Evolutionary conservation across 345 rosid genomes (phyloP).

Genomic region (Brassica rapa): DNA sequence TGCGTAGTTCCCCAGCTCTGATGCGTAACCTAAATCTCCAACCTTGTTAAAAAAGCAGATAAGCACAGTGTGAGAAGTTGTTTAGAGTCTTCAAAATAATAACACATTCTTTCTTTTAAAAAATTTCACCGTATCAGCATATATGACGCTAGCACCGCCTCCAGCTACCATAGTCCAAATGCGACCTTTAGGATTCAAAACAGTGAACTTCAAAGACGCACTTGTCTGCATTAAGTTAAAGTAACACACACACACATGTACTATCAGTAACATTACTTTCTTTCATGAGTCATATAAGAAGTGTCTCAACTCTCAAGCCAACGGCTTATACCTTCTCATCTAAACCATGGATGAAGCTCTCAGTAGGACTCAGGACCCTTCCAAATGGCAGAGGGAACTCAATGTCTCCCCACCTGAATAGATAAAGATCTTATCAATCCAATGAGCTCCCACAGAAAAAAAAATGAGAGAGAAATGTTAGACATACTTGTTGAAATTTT

Average conservation of each 20-base stretch:
- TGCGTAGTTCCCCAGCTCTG: slow-evolving; percentile 94
- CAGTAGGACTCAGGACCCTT: slow-evolving; percentile 80
- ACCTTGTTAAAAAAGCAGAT: slow-evolving; percentile 54
- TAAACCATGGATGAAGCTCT: slow-evolving; percentile 75
- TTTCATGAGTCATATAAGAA: background rate
- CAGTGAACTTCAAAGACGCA: slow-evolving; percentile 92
- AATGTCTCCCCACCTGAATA: slow-evolving; percentile 78
- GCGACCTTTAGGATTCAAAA: slow-evolving; percentile 91
- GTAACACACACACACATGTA: background rate
- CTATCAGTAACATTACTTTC: slow-evolving; percentile 1
- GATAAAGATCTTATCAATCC: slow-evolving; percentile 9
- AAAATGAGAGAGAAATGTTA: background rate
- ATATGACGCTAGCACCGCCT: slow-evolving; percentile 98
- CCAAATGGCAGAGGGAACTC: slow-evolving; percentile 97
- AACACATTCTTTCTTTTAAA: background rate
- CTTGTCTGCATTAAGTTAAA: slow-evolving; percentile 64
- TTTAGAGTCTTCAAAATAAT: background rate
- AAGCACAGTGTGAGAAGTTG: slow-evolving; percentile 10
- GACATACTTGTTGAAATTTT: slow-evolving; percentile 73
- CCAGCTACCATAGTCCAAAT: slow-evolving; percentile 99
- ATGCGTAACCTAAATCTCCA: slow-evolving; percentile 96
- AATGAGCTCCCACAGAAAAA: background rate
- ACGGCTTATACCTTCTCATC: slow-evolving; percentile 76
- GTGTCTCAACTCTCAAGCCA: background rate
- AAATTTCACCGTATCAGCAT: slow-evolving; percentile 77